phyloP scores from a whole-genome alignment of 768 basidiomycete genomes.

The Lentinula raphanica region DNA sequence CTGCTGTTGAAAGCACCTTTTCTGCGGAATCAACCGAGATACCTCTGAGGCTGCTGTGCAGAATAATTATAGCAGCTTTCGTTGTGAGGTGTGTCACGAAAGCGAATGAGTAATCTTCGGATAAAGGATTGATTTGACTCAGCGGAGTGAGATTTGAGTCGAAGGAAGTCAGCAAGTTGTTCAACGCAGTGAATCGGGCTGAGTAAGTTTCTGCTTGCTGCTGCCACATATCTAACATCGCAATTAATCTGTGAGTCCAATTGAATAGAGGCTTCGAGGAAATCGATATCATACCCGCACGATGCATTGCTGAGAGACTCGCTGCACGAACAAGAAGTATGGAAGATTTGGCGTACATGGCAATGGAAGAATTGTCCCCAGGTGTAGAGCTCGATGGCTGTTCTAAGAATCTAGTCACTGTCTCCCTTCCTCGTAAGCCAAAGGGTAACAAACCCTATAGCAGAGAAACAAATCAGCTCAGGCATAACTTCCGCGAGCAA shows the following conservation, averaged over 20 bases:
- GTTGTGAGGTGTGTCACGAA: conserved; percentile 23
- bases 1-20: not conserved
- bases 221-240: not conserved
- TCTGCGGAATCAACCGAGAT: not conserved
- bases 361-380: not conserved
- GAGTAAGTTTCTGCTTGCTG: not conserved
- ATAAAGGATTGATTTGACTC: conserved; percentile 4
- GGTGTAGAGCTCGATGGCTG: not conserved
- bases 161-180: conserved; percentile 19
- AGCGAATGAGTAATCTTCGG: conserved; percentile 10
- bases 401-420: not conserved
- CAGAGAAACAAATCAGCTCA: not conserved
- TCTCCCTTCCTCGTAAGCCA: conserved; percentile 20
- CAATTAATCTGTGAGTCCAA: not conserved
- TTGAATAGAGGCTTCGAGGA: not conserved
- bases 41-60: conserved; percentile 13
- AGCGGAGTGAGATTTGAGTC: not conserved
- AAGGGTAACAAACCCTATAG: not conserved
- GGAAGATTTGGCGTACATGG: not conserved
- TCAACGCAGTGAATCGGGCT: conserved; percentile 16
- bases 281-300: not conserved
- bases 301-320: not conserved
- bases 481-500: not conserved
- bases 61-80: conserved; percentile 19
- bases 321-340: not conserved